Percentiles rank a stretch among this genome's conserved stretches.
These are phyloP conservation scores for Colletotrichum tamarilloi DNA, from an alignment of 2,329 filamentous ascomycete genomes.

Conservation along the genomic window DNA sequence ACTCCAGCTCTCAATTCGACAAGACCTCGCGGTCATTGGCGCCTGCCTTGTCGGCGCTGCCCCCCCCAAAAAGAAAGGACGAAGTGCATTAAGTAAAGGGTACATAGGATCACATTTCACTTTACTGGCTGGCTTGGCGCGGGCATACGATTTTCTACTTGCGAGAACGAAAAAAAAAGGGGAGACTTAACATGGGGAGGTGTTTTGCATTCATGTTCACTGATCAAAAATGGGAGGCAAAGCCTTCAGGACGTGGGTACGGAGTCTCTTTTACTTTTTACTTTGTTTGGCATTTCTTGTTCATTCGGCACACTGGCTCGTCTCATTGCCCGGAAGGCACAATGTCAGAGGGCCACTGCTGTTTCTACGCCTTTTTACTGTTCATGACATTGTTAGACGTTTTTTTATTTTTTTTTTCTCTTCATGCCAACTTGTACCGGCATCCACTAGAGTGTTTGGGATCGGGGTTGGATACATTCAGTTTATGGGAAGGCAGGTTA, in stretches of 20 bases:
- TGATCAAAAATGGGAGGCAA: conserved; percentile 47
- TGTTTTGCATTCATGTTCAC: conserved; percentile 52
- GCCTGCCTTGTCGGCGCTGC: neutral
- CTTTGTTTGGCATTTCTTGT: conserved; percentile 16
- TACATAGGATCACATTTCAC: conserved; percentile 42
- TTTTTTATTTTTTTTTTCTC: conserved; percentile 30
- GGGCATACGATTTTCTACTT: conserved; percentile 34
- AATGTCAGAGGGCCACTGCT: neutral
- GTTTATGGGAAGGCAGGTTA: neutral
- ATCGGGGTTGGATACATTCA: neutral
- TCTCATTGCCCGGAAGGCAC: conserved; percentile 25
- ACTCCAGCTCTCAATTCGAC: neutral
- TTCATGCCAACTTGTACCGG: conserved; percentile 23
- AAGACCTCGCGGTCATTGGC: neutral
- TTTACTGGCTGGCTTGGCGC: conserved; percentile 39
- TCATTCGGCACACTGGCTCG: conserved; percentile 11
- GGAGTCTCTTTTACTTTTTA: conserved; percentile 32
- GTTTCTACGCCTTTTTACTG: neutral
- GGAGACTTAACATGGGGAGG: conserved; percentile 44
- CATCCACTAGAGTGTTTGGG: conserved; percentile 26
- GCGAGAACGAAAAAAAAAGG: conserved; percentile 40
- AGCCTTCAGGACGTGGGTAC: conserved; percentile 22
- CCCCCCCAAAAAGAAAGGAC: neutral
- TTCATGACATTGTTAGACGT: conserved; percentile 36
- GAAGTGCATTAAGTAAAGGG: conserved; percentile 11